Percentiles rank a stretch among this genome's conserved stretches.
Conservation (phyloP, 495 filamentous ascomycete genomes). For the Bacidia rubella region DNA sequence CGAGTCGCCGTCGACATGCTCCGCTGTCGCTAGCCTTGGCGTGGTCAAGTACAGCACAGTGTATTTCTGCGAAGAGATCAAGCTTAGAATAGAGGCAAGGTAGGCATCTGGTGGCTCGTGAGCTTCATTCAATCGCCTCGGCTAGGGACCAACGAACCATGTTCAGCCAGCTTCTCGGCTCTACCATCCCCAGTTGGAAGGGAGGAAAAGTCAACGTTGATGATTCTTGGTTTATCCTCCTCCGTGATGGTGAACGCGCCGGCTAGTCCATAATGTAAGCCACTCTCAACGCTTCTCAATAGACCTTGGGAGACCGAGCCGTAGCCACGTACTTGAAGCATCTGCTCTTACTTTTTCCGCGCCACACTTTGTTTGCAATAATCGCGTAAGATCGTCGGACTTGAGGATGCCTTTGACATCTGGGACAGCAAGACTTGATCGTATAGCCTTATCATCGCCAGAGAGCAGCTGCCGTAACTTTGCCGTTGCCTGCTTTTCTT, state of each 20-base stretch:
- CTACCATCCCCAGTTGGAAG: constrained; percentile 29
- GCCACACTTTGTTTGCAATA: constrained; percentile 39
- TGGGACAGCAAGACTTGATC: constrained; percentile 37
- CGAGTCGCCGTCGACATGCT: constrained; percentile 18
- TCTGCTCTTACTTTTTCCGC: constrained; percentile 40
- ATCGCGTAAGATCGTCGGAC: constrained; percentile 37
- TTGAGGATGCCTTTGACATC: constrained; percentile 53
- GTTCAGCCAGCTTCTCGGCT: constrained; percentile 30
- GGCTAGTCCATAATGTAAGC: constrained; percentile 20
- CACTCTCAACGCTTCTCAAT: not conserved
- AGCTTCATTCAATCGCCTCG: not conserved
- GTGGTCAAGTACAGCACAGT: constrained; percentile 51
- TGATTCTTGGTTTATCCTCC: constrained; percentile 33
- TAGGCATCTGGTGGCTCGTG: constrained; percentile 37
- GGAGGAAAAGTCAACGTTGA: constrained; percentile 39
- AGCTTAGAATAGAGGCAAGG: constrained; percentile 41
- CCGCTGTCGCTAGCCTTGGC: constrained; percentile 3
- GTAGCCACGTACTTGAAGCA: constrained; percentile 45
- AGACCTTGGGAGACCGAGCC: not conserved
- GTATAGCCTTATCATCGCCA: constrained; percentile 34
- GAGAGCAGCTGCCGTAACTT: constrained; percentile 44
- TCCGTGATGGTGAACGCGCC: constrained; percentile 32
- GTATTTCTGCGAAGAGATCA: constrained; percentile 41
- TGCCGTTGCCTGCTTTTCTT: constrained; percentile 39
- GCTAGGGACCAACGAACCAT: constrained; percentile 24